Evolutionary conservation across 495 filamentous ascomycete genomes (phyloP).

Genomic region (Penicillium arizonense): DNA sequence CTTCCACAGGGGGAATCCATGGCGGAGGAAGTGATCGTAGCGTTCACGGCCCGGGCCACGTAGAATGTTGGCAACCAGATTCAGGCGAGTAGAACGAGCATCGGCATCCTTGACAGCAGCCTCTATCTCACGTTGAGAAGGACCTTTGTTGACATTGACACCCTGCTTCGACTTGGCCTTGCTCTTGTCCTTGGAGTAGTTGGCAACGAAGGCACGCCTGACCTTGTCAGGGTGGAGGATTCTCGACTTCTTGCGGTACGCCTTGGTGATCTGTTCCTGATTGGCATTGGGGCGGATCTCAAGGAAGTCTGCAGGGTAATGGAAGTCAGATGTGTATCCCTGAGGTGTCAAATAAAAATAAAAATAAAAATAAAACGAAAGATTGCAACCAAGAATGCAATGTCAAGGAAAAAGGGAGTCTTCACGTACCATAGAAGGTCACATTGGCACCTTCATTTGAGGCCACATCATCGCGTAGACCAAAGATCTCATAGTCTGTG

Average conservation of each 20-base stretch:
- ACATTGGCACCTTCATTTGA: constrained; percentile 72
- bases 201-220: constrained; percentile 74
- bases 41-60: constrained; percentile 75
- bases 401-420: neutral
- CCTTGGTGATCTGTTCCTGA: constrained; percentile 89
- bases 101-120: constrained; percentile 73
- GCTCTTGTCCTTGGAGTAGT: constrained; percentile 61
- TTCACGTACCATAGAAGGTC: constrained; percentile 78
- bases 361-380: neutral
- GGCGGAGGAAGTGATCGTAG: constrained; percentile 91
- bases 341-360: neutral
- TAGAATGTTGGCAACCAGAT: constrained; percentile 80
- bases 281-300: constrained; percentile 69
- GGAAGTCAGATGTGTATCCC: neutral
- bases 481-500: constrained; percentile 95
- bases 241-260: constrained; percentile 82
- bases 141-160: constrained; percentile 66
- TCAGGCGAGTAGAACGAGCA: constrained; percentile 77
- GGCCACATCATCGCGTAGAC: constrained; percentile 80
- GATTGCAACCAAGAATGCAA: too few species aligned
- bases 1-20: constrained; percentile 95
- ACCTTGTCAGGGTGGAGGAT: constrained; percentile 93
- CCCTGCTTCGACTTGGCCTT: constrained; percentile 56
- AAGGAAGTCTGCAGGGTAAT: constrained; percentile 62
- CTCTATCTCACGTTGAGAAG: constrained; percentile 68